Evolutionary conservation across 176 grass and related monocot genomes (phyloP).

Genomic region (Eragrostis curvula): DNA sequence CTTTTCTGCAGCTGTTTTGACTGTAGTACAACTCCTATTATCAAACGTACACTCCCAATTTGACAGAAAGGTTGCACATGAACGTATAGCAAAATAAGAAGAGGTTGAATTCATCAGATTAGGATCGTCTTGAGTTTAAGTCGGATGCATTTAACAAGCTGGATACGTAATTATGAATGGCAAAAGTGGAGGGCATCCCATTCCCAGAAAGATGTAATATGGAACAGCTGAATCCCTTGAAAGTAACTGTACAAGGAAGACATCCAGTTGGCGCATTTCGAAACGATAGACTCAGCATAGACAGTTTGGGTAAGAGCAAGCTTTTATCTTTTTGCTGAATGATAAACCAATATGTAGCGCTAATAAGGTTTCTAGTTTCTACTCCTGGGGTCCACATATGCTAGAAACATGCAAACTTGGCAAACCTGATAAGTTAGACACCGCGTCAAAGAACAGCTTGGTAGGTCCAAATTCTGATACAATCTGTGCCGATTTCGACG

Average conservation of each 20-base stretch:
- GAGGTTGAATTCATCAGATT: not conserved
- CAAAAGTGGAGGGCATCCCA: not conserved
- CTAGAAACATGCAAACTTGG: constrained; percentile 26
- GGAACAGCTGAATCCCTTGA: not conserved
- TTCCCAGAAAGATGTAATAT: not conserved
- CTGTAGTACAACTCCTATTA: constrained; percentile 10
- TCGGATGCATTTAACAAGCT: not conserved
- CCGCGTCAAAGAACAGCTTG: constrained; percentile 9
- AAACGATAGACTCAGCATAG: constrained; percentile 1
- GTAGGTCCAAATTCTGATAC: not conserved
- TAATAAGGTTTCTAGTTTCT: not conserved
- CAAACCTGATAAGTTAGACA: constrained; percentile 11
- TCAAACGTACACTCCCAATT: constrained; percentile 10
- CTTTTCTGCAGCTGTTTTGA: constrained; percentile 22
- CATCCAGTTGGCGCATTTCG: not conserved
- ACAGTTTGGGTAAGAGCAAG: not conserved
- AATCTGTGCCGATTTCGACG: not conserved
- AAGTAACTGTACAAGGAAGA: constrained; percentile 4
- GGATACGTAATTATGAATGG: constrained; percentile 9
- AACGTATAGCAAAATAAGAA: not conserved
- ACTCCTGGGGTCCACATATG: not conserved
- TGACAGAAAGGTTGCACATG: constrained; percentile 1
- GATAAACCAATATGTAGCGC: not conserved
- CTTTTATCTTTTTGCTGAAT: constrained; percentile 4
- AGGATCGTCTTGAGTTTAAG: not conserved